Percentiles rank a stretch among this genome's conserved stretches.
Conservation (phyloP, 345 rosid genomes). For the Arabis alpina region DNA sequence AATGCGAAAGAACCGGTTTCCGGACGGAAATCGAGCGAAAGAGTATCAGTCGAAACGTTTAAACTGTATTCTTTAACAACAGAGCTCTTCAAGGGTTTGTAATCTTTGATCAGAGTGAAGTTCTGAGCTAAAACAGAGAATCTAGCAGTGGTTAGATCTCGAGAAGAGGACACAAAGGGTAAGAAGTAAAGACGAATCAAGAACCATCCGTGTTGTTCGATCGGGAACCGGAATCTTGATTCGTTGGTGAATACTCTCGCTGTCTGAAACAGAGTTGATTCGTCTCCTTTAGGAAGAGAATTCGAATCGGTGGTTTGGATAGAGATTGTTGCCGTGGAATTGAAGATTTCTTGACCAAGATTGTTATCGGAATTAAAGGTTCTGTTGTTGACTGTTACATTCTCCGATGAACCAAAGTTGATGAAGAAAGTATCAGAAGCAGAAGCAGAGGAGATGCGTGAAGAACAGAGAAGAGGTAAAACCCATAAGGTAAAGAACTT, state of each 20-base stretch:
- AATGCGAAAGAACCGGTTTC: conserved; percentile 57
- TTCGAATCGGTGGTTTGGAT: conserved; percentile 37
- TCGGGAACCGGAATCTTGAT: conserved; percentile 54
- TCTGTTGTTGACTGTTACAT: conserved; percentile 50
- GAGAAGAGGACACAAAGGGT: conserved; percentile 49
- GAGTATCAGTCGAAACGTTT: conserved; percentile 47
- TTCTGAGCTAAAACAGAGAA: conserved; percentile 76
- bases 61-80: conserved; percentile 65
- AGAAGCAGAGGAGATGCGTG: conserved; percentile 50
- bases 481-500: conserved; percentile 35
- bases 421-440: conserved; percentile 53
- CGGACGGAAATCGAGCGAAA: conserved; percentile 62
- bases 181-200: conserved; percentile 76
- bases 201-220: conserved; percentile 61
- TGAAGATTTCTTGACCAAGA: conserved; percentile 32
- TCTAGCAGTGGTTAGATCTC: conserved; percentile 57
- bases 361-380: conserved; percentile 54
- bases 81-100: conserved; percentile 39
- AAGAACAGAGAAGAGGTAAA: conserved; percentile 41
- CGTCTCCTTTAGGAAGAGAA: conserved; percentile 39
- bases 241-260: conserved; percentile 57
- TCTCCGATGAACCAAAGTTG: conserved; percentile 67
- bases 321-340: conserved; percentile 36
- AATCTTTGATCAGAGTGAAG: conserved; percentile 62
- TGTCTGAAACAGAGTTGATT: conserved; percentile 55